A percentile compares a stretch with the other conserved stretches of the same genome.
These are phyloP conservation scores for Coemansia interrupta DNA, from an alignment of 192 early-diverging fungal genomes.

Conservation along the genomic window DNA sequence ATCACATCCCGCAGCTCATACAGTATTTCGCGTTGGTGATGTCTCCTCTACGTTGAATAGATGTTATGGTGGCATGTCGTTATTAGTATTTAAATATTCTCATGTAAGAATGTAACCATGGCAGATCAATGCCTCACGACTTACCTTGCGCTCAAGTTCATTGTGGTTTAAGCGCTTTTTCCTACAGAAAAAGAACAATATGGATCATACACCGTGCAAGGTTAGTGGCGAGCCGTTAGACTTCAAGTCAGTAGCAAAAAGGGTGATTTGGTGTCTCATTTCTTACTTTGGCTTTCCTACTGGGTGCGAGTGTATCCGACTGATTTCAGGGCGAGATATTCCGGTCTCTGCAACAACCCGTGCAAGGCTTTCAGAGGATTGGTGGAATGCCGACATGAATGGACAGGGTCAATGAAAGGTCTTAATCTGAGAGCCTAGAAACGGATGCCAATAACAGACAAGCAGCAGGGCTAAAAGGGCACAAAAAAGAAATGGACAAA, in stretches of 20 bases:
- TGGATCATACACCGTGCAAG: not conserved
- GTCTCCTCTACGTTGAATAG: constrained; percentile 33
- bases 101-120: too few relatives aligned
- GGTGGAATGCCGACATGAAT: constrained; percentile 24
- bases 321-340: constrained; percentile 4
- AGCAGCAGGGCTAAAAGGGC: too few relatives aligned
- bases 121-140: not conserved
- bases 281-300: constrained; percentile 34
- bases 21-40: constrained; percentile 52
- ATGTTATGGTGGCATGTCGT: too few relatives aligned
- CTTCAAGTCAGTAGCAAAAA: not conserved
- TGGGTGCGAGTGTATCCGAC: constrained; percentile 1
- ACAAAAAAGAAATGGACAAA: too few relatives aligned
- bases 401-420: too few relatives aligned
- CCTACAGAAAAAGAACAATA: constrained; percentile 18
- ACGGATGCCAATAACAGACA: too few relatives aligned
- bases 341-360: constrained; percentile 15
- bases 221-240: not conserved
- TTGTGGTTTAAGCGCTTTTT: constrained; percentile 54
- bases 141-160: constrained; percentile 53
- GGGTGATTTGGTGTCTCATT: too few relatives aligned
- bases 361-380: constrained; percentile 17
- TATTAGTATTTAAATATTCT: too few relatives aligned
- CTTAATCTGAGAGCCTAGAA: too few relatives aligned
- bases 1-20: constrained; percentile 54